phyloP scores from a whole-genome alignment of 78 protist genomes.

The Dictyostelium discoideum region DNA sequence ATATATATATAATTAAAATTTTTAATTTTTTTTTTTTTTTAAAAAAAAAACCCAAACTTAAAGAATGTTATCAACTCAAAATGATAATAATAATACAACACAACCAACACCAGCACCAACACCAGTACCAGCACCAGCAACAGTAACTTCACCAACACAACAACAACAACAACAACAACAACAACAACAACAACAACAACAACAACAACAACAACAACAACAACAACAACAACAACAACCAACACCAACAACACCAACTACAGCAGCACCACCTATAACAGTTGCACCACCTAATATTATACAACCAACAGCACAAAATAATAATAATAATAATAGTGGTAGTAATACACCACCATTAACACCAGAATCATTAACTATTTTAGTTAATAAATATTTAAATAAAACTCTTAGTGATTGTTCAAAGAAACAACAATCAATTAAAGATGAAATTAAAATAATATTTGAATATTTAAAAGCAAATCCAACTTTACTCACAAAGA shows the following conservation, averaged over 20 bases:
- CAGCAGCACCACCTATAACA: constrained; percentile 6
- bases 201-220: not conserved
- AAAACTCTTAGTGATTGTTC: constrained; percentile 43
- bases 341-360: constrained; percentile 10
- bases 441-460: constrained; percentile 50
- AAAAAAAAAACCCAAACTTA: not conserved
- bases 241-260: not conserved
- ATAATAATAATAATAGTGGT: not conserved
- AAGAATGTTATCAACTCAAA: not conserved
- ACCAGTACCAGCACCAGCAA: not conserved
- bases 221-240: not conserved
- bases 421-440: constrained; percentile 59
- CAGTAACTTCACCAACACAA: not conserved
- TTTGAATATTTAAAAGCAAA: constrained; percentile 36
- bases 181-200: not conserved
- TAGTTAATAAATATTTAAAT: constrained; percentile 24
- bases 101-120: not conserved
- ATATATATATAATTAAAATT: not conserved
- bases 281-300: not conserved
- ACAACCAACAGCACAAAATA: not conserved
- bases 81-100: too few species aligned
- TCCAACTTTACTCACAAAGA: constrained; percentile 28
- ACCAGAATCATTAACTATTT: constrained; percentile 9
- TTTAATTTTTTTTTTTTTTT: too few species aligned
- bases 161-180: not conserved